Conservation (phyloP, 1,284 basidiomycete genomes). For the Sporisorium sorghi region DNA sequence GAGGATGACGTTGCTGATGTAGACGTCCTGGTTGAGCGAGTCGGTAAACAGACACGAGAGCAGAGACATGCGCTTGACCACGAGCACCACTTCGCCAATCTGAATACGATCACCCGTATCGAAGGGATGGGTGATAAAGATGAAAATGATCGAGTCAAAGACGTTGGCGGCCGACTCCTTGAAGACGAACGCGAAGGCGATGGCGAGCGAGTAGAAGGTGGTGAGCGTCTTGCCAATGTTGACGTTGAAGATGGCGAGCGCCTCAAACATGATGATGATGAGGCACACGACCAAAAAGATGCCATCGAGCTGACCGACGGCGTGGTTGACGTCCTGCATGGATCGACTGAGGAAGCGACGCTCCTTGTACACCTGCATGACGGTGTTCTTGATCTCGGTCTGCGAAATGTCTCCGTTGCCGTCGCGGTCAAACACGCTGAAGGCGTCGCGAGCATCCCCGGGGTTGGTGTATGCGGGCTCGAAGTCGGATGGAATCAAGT, state of each 20-base stretch:
- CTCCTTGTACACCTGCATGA: slow-evolving; percentile 72
- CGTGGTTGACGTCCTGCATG: slow-evolving; percentile 67
- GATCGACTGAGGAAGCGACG: slow-evolving; percentile 60
- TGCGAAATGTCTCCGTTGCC: slow-evolving; percentile 82
- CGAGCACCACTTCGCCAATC: slow-evolving; percentile 53
- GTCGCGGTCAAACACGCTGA: slow-evolving; percentile 78
- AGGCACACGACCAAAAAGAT: slow-evolving; percentile 56
- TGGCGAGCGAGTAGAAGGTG: slow-evolving; percentile 66
- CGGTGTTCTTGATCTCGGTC: slow-evolving; percentile 78
- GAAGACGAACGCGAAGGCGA: slow-evolving; percentile 67
- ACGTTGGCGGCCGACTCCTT: slow-evolving; percentile 66
- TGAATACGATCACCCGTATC: slow-evolving; percentile 65
- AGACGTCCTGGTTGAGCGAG: slow-evolving; percentile 61
- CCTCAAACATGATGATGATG: slow-evolving; percentile 64
- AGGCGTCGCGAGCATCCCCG: slow-evolving; percentile 76
- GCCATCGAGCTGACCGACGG: slow-evolving; percentile 60
- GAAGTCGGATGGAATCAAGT: slow-evolving; percentile 79
- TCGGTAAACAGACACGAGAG: slow-evolving; percentile 63
- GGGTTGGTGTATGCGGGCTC: slow-evolving; percentile 76
- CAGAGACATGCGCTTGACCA: slow-evolving; percentile 63
- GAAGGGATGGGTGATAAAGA: slow-evolving; percentile 66
- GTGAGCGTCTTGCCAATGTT: slow-evolving; percentile 61
- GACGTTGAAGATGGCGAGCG: slow-evolving; percentile 66
- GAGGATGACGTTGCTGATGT: slow-evolving; percentile 62
- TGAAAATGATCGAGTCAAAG: slow-evolving; percentile 68